These are phyloP conservation scores for Xylaria curta DNA, from an alignment of 495 filamentous ascomycete genomes.

Conservation along the genomic window DNA sequence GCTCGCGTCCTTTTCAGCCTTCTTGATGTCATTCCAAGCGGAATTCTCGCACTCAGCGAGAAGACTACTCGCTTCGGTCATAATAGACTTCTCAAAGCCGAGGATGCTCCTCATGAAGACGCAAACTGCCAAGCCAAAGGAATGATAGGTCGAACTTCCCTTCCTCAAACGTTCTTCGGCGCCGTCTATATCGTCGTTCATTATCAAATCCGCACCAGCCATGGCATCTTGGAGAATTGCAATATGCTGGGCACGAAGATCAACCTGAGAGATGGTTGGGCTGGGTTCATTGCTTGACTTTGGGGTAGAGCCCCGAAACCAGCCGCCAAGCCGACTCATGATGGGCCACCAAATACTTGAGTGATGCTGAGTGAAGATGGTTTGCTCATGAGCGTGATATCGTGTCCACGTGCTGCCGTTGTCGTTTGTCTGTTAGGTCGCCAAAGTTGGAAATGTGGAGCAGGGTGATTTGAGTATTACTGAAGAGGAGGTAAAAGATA, in stretches of 20 bases:
- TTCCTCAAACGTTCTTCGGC: slow-evolving; percentile 77
- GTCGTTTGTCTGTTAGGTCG: background rate
- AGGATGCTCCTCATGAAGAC: slow-evolving; percentile 85
- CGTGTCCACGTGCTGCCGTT: background rate
- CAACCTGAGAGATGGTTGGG: slow-evolving; percentile 32
- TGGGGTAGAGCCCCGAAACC: slow-evolving; percentile 41
- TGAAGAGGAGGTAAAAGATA: background rate
- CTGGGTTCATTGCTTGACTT: slow-evolving; percentile 33
- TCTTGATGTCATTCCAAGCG: slow-evolving; percentile 79
- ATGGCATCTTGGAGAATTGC: slow-evolving; percentile 58
- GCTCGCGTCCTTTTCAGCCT: slow-evolving; percentile 65
- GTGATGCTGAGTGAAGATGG: background rate
- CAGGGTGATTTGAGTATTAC: background rate
- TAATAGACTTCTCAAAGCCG: slow-evolving; percentile 93
- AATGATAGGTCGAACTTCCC: slow-evolving; percentile 87
- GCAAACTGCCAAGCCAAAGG: slow-evolving; percentile 81
- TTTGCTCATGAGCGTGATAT: slow-evolving; percentile 23
- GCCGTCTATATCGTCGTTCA: slow-evolving; percentile 91
- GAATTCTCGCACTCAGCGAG: slow-evolving; percentile 79
- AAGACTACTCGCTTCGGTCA: slow-evolving; percentile 79
- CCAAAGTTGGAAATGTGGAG: background rate
- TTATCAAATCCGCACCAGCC: slow-evolving; percentile 64
- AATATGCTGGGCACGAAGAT: slow-evolving; percentile 38
- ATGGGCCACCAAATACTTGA: background rate
- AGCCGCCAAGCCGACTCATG: slow-evolving; percentile 41